Base-by-base conservation (phyloP, 2,329 filamentous ascomycete species). In the Diaporthe eres region DNA sequence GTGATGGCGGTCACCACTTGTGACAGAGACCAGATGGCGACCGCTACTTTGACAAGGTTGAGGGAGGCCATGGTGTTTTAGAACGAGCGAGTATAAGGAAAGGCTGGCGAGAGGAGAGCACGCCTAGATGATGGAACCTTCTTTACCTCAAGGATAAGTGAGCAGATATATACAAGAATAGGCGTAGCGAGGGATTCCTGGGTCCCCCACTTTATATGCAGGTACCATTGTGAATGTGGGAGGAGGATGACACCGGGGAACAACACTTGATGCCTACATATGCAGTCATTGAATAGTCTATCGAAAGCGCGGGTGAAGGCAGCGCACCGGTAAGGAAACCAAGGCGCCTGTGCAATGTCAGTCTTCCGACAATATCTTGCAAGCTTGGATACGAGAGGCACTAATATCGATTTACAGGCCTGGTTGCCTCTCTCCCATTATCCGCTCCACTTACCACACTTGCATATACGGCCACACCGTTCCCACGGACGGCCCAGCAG, bases 201-300 rank as follows among this genome's bases (percentile, higher is more conserved):
- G 28, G 22, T 31, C 25, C n/a, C 47, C 31, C 47, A 70, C 47
- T 55, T 55, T 22, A 70, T n/a, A 55, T 42, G 22, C 65, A 55
- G 65, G 65, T 37, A 55, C 65, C 31, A 42, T 55, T 9, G 4
- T 68, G 47, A 55, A 31, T 12, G 31, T 28, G 47, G 65, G n/a
- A 70, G 65, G 34, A 55, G 13, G 34, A 42, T 6, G 22, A 51
- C 13, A 42, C 49, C 34, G 13, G 49, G 34, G 15, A 34, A 65
- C 49, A 55, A 28, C 34, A 53, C 12, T 53, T 3, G 22, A 39
- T 42, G 49, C 47, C 65, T 42, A 70, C 31, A 70, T 42, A 70
- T 70, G 65, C 65, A 55, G 65, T 70, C 34, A 55, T 70, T 31
- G n/a, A n/a, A 70, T 55, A 70, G 65, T 68, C 19, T 39, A 42